Base-by-base conservation (phyloP, 345 rosid species). In the Lepidium aucheri region DNA sequence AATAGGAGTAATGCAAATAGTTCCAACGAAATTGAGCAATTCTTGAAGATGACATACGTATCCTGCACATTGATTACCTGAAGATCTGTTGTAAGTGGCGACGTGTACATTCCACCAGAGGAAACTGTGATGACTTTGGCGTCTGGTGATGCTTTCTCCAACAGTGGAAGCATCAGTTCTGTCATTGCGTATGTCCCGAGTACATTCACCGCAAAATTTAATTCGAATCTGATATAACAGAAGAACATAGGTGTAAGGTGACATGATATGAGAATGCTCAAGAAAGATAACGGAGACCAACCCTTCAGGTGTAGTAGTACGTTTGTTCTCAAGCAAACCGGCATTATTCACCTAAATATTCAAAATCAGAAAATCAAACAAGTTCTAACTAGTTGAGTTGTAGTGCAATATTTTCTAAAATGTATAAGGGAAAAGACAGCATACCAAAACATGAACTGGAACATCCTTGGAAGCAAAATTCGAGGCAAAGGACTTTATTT, bases 71-170 rank as follows among this genome's bases (percentile, higher is more conserved):
- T 67, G 51, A 38, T 62, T 69, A 84, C 91, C 89, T 92, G 90
- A 40, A 92, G 84, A 78, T 92, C 98, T 60, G 81, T 68, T 41
- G 90, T 82, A 80, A 92, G 81, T 7, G 96, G 87, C 43, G 79
- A 40, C 3, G 96, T 73, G 61, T 87, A 92, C 97, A 87, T 92
- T 76, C 97, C 97, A 69, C 88, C 95, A 18, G 97, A 89, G 47
- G 96, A 51, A 55, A 92, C 95, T 7, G 93, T 89, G 53, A 92
- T 89, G 69, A 87, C 98, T 47, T 85, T 77, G 33, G 96, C 89
- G 52, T 89, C 88, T 18, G 90, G 95, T 28, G 93, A 79, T 5
- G 91, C 91, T 79, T 86, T 89, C 73, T 82, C 87, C 70, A 89
- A 84, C 78, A 83, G 68, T 46, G 98, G 95, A 79, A 84, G 52